Conservation (phyloP, 2,329 filamentous ascomycete genomes). For the Diatrype stigma region DNA sequence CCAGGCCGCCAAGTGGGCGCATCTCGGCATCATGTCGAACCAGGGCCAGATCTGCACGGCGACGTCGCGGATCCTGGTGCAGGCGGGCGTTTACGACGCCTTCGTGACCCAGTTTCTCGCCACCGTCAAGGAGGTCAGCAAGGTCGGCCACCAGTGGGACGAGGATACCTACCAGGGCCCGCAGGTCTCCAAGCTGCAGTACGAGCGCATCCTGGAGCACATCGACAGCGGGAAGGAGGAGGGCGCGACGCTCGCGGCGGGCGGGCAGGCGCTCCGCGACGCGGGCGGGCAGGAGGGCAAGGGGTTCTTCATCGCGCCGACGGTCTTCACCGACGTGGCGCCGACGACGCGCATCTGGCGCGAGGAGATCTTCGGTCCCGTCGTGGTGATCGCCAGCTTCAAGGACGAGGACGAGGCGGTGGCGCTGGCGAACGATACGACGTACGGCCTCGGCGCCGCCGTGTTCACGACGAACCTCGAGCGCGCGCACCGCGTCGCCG, state of each 20-base stretch:
- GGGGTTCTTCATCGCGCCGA: conserved; percentile 44
- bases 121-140: conserved; percentile 53
- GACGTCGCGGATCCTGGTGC: conserved; percentile 61
- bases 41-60: conserved; percentile 63
- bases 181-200: conserved; percentile 67
- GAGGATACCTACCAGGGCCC: conserved; percentile 70
- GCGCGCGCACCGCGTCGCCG: conserved; percentile 43
- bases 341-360: conserved; percentile 39
- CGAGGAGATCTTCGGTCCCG: conserved; percentile 45
- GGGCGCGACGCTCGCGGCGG: conserved; percentile 62
- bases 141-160: conserved; percentile 67
- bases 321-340: conserved; percentile 39
- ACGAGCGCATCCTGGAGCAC: conserved; percentile 65
- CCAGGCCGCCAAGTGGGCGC: conserved; percentile 60
- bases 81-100: conserved; percentile 55
- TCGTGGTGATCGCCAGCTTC: conserved; percentile 40
- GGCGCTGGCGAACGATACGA: conserved; percentile 45
- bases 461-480: conserved; percentile 59
- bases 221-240: conserved; percentile 66
- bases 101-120: conserved; percentile 62
- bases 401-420: conserved; percentile 39
- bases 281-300: conserved; percentile 25
- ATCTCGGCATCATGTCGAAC: conserved; percentile 53
- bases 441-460: conserved; percentile 58
- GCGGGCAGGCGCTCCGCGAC: conserved; percentile 45